Evolutionary conservation across 495 filamentous ascomycete species (phyloP), one percentile per base, ranked within the genome.

Genomic region (Eremomyces bilateralis): DNA sequence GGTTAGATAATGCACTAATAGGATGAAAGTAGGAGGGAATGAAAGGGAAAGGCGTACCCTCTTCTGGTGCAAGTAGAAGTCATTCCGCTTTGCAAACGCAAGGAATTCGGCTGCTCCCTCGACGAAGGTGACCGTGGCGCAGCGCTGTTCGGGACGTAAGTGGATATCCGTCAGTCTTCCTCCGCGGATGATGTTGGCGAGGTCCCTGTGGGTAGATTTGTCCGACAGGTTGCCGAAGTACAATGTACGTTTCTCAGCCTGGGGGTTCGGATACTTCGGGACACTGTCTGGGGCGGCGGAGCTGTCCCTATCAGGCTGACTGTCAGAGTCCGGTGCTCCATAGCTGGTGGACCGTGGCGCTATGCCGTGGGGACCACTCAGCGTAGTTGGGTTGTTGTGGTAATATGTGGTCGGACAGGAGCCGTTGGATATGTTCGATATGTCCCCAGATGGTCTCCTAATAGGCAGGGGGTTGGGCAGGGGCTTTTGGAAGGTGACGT

Each of bases 121-220:
- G 15, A 80, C 54, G 47, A 88, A 85, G 0, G 80, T 77, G 3
- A 90, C 62, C 19, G 59, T 69, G 6, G 72, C 80, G 30, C 54
- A 54, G 15, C 62, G 66, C n/a, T n/a, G n/a, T 29, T 80, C 73
- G 25, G 65, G 49, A 21, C 73, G 62, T 28, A 83, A 45, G 42
- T 67, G 77, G 24, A 83, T 58, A 44, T 83, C 73, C 4, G 82
- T 47, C 4, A 90, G 49, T 42, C 64, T 57, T 0, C 80, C 80
- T 4, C 80, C 79, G 27, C 70, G 64, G 15, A 85, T 57, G 24
- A 62, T 59, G n/a, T 61, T 58, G 2, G 68, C 60, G 35, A 85
- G 61, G 41, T 85, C 78, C 29, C 58, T 57, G 41, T 80, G 70
- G 1, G 68, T 74, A 27, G 62, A 61, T 1, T 58, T 58, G n/a